Base-by-base conservation (phyloP, 805 yeast genomes). In the Ogataea paraovalis region DNA sequence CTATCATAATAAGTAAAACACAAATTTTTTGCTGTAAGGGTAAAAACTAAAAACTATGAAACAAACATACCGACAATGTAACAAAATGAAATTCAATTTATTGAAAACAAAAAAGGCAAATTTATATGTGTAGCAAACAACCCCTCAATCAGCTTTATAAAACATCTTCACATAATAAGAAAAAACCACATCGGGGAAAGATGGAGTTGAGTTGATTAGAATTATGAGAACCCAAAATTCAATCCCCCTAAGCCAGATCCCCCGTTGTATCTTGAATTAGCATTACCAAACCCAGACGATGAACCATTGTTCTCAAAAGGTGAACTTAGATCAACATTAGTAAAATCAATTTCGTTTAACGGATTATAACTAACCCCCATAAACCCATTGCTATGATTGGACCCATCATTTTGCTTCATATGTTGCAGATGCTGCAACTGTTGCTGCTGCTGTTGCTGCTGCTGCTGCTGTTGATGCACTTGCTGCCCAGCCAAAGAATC, bases 301-400 rank as follows among this genome's bases (percentile, higher is more conserved):
- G 53, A 46, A 7, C 25, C 34, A 23, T 53, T 53, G 41, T 47
- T 52, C 13, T 55, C 65, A 33, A 60, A 54, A 45, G 58, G 60
- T 16, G 62, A 51, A 37, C 55, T 60, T 28, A 66, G 43, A 52
- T 68, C 71, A 34, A 64, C 72, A 48, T 67, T 67, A 7, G 72
- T 68, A 48, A 67, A 68, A 52, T 68, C 72, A 41, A 68, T 67
- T 53, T 68, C 72, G 43, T 67, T 65, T 19, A 66, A 49, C 8
- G 69, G 64, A 43, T 65, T 65, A 50, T 61, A 65, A 41, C 39
- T 21, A 32, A 39, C 39, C 3, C 46, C 39, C 39, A 33, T 27
- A 13, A 43, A 43, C 23, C 49, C 49, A 34, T 42, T 48, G 14
- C 34, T 43, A 21, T 39, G 41, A 21, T 39, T 10, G 10, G 28